Evolutionary conservation across 371 early-diverging fungal genomes (phyloP).

Genomic region (Quaeritorhiza haematococci): DNA sequence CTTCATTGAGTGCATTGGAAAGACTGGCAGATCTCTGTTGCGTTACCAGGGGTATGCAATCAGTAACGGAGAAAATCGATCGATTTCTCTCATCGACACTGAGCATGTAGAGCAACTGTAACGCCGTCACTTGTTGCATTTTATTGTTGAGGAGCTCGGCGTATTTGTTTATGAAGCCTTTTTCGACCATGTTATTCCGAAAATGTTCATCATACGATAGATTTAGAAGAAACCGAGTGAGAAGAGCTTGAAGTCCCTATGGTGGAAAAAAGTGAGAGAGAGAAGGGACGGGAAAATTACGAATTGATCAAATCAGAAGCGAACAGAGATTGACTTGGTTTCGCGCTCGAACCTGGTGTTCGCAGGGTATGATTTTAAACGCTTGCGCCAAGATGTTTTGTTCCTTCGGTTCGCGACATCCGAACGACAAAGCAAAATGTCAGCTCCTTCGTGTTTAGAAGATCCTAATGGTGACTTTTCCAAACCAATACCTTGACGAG

Average conservation of each 20-base stretch:
- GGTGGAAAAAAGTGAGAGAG: not conserved
- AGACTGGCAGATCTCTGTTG: not conserved
- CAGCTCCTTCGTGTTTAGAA: not conserved
- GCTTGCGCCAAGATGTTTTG: slow-evolving; percentile 20
- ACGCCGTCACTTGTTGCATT: slow-evolving; percentile 16
- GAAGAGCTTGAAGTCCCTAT: slow-evolving; percentile 25
- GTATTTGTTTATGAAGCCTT: slow-evolving; percentile 25
- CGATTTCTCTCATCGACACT: slow-evolving; percentile 36
- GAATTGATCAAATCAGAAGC: too few relatives aligned
- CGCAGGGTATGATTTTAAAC: slow-evolving; percentile 22
- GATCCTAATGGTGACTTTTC: too few relatives aligned
- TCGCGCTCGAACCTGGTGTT: slow-evolving; percentile 24
- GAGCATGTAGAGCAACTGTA: slow-evolving; percentile 40
- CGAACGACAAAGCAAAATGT: not conserved
- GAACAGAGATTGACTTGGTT: too few relatives aligned
- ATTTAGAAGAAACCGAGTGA: slow-evolving; percentile 36
- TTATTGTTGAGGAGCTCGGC: slow-evolving; percentile 24
- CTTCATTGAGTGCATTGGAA: not conserved
- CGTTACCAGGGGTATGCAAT: slow-evolving; percentile 28
- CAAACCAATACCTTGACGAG: slow-evolving; percentile 29
- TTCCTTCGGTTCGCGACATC: not conserved
- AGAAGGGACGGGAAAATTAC: too few relatives aligned
- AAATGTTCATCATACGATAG: slow-evolving; percentile 41
- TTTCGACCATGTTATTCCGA: slow-evolving; percentile 21
- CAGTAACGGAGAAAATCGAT: slow-evolving; percentile 15